Evolutionary conservation across 345 rosid species (phyloP), one percentile per base, ranked within the genome.

Genomic region (Draba incana): DNA sequence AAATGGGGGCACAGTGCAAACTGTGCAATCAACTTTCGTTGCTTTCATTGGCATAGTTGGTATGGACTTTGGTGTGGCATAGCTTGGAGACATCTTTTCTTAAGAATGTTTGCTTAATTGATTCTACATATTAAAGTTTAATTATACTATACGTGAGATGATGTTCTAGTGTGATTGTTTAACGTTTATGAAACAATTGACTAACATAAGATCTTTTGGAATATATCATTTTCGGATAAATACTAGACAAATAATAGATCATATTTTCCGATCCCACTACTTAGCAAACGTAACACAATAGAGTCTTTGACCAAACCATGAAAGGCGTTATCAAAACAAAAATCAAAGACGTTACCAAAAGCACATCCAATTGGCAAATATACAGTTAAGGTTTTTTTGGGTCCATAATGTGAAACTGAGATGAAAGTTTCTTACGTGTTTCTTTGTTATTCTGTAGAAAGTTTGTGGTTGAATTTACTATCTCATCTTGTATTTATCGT

Each of bases 301-400:
- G 68, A 52, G 72, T 66, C 72, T 74, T 74, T 74, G 77, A 74
- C 77, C 77, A 66, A 59, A 44, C 68, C 72, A 66, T 66, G 27
- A 49, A 46, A 28, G 24, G 37, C 9, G 55, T 62, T 45, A 53
- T 63, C 46, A 30, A 65, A 72, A 72, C 72, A 47, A 48, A 57
- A 64, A 64, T 73, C 67, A 73, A 65, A 73, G 59, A 73, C 71
- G 67, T 73, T 73, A 66, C 30, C 56, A 31, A 73, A 65, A 66
- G 28, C 66, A 65, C 20, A 73, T 65, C 54, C 48, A 65, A 24
- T 58, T 73, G 48, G 41, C 6, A 59, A 33, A 44, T 74, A 9
- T 43, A 33, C 39, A 28, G n/a, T 57, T 56, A 65, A 28, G 53
- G 38, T 31, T 8, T 42, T 3, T 42, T 65, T 73, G 31, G 65